phyloP scores from a whole-genome alignment of 345 rosid genomes.

The Boechera divaricarpa region DNA sequence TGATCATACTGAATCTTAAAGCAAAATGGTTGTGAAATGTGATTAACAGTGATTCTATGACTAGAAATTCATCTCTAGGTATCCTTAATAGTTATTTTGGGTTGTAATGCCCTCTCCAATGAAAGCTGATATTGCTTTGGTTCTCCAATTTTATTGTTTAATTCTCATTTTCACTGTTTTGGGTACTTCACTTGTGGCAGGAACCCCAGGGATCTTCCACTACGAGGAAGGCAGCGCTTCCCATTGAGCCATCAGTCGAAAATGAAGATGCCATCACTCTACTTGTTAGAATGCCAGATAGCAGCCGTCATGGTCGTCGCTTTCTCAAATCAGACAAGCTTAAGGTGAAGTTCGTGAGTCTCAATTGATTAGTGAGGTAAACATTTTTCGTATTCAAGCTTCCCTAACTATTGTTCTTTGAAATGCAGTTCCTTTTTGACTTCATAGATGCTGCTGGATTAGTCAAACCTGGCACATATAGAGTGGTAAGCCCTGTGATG shows the following conservation, averaged over 20 bases:
- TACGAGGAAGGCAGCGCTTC: constrained; percentile 52
- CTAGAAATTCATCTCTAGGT: not conserved
- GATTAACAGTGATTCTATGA: not conserved
- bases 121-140: constrained; percentile 15
- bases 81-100: not conserved
- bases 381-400: not conserved
- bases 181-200: constrained; percentile 47
- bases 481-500: constrained; percentile 59
- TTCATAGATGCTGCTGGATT: constrained; percentile 67
- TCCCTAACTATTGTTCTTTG: constrained; percentile 41
- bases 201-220: constrained; percentile 48
- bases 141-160: not conserved
- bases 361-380: constrained; percentile 10
- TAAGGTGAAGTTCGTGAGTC: constrained; percentile 54
- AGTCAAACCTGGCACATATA: constrained; percentile 71
- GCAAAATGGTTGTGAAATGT: constrained; percentile 12
- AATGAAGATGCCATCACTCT: constrained; percentile 69
- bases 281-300: constrained; percentile 80
- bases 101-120: not conserved
- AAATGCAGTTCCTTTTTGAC: constrained; percentile 67
- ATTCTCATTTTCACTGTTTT: constrained; percentile 7
- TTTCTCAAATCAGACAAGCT: constrained; percentile 84
- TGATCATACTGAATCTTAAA: constrained; percentile 15
- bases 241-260: constrained; percentile 65
- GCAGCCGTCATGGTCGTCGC: constrained; percentile 76